Conservation (phyloP, 352 stramenopile species). For the Globisporangium canariense region DNA sequence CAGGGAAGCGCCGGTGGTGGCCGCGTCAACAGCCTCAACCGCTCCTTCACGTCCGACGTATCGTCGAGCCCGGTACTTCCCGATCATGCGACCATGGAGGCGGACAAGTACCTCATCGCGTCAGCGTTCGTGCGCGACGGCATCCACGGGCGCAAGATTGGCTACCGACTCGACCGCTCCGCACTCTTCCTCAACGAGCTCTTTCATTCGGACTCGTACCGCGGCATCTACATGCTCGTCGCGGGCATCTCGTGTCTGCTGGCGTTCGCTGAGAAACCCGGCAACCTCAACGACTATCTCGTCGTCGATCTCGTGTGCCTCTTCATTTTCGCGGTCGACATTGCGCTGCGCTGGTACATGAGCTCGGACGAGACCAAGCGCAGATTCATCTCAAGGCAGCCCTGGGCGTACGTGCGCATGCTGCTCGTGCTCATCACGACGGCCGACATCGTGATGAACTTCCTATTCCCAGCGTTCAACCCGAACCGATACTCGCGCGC, state of each 20-base stretch:
- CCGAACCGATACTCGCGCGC: slow-evolving; percentile 66
- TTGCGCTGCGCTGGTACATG: slow-evolving; percentile 80
- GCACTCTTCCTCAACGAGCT: slow-evolving; percentile 65
- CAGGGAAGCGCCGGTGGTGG: neutral
- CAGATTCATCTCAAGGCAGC: slow-evolving; percentile 72
- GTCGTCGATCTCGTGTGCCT: slow-evolving; percentile 65
- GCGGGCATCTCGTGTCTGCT: slow-evolving; percentile 58
- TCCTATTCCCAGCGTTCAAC: slow-evolving; percentile 45
- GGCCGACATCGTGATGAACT: slow-evolving; percentile 47
- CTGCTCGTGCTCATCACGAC: slow-evolving; percentile 51
- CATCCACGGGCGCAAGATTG: slow-evolving; percentile 82
- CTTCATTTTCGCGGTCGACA: slow-evolving; percentile 54
- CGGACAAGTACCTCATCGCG: slow-evolving; percentile 73
- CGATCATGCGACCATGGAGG: slow-evolving; percentile 36
- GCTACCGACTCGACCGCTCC: slow-evolving; percentile 67
- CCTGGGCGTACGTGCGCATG: slow-evolving; percentile 69
- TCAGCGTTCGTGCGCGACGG: slow-evolving; percentile 79
- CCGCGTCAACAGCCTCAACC: slow-evolving; percentile 8
- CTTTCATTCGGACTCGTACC: slow-evolving; percentile 75
- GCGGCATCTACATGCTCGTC: slow-evolving; percentile 67
- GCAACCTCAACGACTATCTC: slow-evolving; percentile 52
- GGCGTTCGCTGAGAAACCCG: slow-evolving; percentile 62
- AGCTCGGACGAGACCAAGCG: slow-evolving; percentile 76
- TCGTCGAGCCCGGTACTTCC: slow-evolving; percentile 19
- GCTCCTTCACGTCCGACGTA: slow-evolving; percentile 7